A percentile compares a stretch with the other conserved stretches of the same genome.
These are phyloP conservation scores for Albifimbria verrucaria DNA, from an alignment of 2,329 filamentous ascomycete species.

Conservation along the genomic window DNA sequence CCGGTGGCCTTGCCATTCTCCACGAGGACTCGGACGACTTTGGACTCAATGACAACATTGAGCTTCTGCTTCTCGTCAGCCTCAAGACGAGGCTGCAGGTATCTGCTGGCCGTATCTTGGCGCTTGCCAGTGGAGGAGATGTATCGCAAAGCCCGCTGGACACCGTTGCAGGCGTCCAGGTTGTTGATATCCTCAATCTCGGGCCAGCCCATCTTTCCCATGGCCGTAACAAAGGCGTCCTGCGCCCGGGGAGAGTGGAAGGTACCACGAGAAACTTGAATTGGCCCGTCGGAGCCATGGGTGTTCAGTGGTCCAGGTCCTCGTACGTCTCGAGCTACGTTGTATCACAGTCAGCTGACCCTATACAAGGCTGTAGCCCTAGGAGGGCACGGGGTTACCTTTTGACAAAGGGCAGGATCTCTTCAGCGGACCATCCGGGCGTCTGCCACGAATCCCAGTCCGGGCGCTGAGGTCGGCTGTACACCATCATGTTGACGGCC, in stretches of 20 bases:
- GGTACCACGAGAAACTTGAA: constrained; percentile 51
- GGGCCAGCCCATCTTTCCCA: constrained; percentile 42
- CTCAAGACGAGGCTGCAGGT: constrained; percentile 30
- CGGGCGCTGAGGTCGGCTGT: constrained; percentile 25
- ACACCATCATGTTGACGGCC: constrained; percentile 29
- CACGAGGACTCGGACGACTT: constrained; percentile 54
- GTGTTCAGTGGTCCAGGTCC: constrained; percentile 36
- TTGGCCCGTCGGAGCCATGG: constrained; percentile 54
- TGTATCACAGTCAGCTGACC: neutral
- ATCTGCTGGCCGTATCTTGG: constrained; percentile 56
- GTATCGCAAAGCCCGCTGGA: constrained; percentile 33
- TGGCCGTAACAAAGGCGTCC: constrained; percentile 47
- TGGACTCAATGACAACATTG: constrained; percentile 54
- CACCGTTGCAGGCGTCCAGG: constrained; percentile 35
- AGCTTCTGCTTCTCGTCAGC: constrained; percentile 49
- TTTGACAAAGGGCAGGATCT: constrained; percentile 29
- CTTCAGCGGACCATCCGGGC: constrained; percentile 28
- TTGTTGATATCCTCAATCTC: constrained; percentile 53
- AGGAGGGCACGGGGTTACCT: neutral
- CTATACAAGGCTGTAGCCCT: constrained; percentile 3
- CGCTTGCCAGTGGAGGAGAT: constrained; percentile 46
- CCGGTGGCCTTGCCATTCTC: constrained; percentile 52
- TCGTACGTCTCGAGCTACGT: constrained; percentile 54
- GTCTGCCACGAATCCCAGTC: constrained; percentile 32
- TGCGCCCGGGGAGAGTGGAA: constrained; percentile 37